Base-by-base conservation (phyloP, 2,329 filamentous ascomycete genomes). In the Penicillium decumbens region DNA sequence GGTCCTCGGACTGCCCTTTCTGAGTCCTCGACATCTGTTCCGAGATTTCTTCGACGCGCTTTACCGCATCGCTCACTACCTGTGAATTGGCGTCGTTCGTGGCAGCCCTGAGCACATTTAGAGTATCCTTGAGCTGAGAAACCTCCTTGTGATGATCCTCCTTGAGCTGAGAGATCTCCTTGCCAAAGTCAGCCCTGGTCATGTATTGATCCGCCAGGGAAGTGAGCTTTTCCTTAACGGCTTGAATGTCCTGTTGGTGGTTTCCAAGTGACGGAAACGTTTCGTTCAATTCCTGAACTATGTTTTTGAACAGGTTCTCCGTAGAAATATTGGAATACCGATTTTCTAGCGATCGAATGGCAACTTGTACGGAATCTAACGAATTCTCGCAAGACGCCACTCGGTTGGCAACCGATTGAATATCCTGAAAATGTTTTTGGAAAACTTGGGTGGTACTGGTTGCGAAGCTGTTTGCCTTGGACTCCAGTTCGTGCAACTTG, bases 271-370 rank as follows among this genome's bases (percentile, higher is more conserved):
- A 61, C 1, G 70, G 70, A 32, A 69, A 70, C 59, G 69, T 63
- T 43, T 69, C 63, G 29, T 65, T 63, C 54, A 73, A 65, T 2
- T 61, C 60, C 18, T 46, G 54, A 20, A 69, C 43, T 57, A 72
- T 70, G 12, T 63, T 56, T n/a, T 60, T 62, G 1, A 67, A 65
- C 15, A 75, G 43, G 3, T 64, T 56, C 9, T 68, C 66, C 0
- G 71, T 72, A 15, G 62, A 62, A 6, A 83, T 62, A 54, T 78
- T 80, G 47, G 74, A 75, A 51, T 74, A 80, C 51, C 77, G 78
- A 0, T 51, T 47, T 57, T 79, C 73, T 6, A 83, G 55, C 0
- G 69, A 72, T 27, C 63, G 60, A 20, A 71, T 30, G n/a, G 57
- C 60, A 18, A 55, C 54, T 6, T 43, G 51, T 3, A 67, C n/a